These are phyloP conservation scores for Fraxinus sp. DNA, from an alignment of 305 asterid genomes.

Conservation along the genomic window DNA sequence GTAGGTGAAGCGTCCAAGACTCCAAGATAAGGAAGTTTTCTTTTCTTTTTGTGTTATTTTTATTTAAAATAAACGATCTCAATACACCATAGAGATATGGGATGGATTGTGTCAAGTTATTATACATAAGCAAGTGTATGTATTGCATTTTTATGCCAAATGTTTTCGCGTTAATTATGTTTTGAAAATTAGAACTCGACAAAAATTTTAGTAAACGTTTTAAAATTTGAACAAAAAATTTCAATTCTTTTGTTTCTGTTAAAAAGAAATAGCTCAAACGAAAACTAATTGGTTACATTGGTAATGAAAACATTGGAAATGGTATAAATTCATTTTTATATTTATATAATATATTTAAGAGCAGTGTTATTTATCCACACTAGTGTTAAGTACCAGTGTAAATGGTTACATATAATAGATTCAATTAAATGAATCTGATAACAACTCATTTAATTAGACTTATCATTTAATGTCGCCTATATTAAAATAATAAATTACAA, in stretches of 20 bases:
- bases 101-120: background rate
- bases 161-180: background rate
- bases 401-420: too few relatives aligned
- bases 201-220: background rate
- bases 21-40: constrained; percentile 28
- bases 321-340: background rate
- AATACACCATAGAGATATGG: background rate
- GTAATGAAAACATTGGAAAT: background rate
- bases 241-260: background rate
- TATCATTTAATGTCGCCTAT: too few relatives aligned
- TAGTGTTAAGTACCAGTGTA: too few relatives aligned
- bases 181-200: background rate
- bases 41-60: background rate
- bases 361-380: too few relatives aligned
- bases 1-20: constrained; percentile 52
- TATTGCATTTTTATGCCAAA: background rate
- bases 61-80: background rate
- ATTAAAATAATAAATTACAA: too few relatives aligned
- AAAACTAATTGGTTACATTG: too few relatives aligned
- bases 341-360: too few relatives aligned
- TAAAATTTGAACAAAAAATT: background rate
- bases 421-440: too few relatives aligned
- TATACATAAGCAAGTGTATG: background rate
- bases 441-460: too few relatives aligned
- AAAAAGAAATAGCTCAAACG: too few relatives aligned